A percentile compares a stretch with the other conserved stretches of the same genome.
phyloP scores from a whole-genome alignment of 139 green algal genomes.

The Haematococcus sp. region DNA sequence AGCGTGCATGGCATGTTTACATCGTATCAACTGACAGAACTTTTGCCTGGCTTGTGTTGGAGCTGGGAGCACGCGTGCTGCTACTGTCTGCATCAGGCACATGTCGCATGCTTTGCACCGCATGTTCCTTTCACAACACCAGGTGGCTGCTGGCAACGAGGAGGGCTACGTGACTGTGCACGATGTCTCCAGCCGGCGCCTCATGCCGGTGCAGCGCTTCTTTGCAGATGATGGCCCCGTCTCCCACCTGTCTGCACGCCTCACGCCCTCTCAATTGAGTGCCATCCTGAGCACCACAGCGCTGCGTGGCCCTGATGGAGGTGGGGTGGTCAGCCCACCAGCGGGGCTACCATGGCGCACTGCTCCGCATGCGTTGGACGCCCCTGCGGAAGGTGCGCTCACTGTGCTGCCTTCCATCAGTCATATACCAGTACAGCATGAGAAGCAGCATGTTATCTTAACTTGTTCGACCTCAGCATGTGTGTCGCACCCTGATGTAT shows the following conservation, averaged over 20 bases:
- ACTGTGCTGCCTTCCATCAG: no score
- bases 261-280: conserved; percentile 4
- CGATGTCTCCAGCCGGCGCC: conserved; percentile 11
- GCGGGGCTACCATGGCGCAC: conserved; percentile 12
- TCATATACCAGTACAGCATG: not conserved
- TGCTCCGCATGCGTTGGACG: not conserved
- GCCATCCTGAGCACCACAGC: not conserved
- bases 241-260: conserved; percentile 1
- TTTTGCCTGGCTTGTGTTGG: no score
- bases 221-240: conserved; percentile 12
- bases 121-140: not conserved
- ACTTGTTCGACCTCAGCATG: not conserved
- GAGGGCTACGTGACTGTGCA: conserved; percentile 11
- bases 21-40: no score
- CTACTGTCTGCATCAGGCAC: not conserved
- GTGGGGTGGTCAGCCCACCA: conserved; percentile 13
- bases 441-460: not conserved
- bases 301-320: conserved; percentile 19
- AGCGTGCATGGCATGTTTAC: no score
- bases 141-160: conserved; percentile 19
- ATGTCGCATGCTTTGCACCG: not conserved
- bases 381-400: not conserved
- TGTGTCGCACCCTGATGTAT: not conserved
- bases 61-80: no score
- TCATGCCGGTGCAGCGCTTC: conserved; percentile 28